Evolutionary conservation across 768 basidiomycete species (phyloP), one percentile per base, ranked within the genome.

Genomic region (Tylopilus subfusipes): DNA sequence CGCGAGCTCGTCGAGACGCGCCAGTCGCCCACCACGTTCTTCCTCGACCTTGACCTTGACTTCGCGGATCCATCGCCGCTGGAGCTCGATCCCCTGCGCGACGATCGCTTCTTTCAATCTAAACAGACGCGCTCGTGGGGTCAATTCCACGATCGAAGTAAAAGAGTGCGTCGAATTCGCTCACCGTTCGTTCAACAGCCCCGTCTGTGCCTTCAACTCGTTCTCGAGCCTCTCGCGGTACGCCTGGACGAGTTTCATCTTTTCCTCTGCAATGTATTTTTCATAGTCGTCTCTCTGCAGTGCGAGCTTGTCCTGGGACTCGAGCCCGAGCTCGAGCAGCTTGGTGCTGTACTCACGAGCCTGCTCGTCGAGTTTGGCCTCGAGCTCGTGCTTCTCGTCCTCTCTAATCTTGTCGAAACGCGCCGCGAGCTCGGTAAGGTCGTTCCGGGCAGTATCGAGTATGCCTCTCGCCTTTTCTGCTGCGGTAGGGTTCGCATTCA

Each of bases 41-140:
- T 93, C 83, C 72, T 99, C 96, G 53, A 99, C 95, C 59, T 86
- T 88, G 47, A 94, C 81, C 75, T 98, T 97, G 78, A 98, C 86
- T 54, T 98, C 93, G 30, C 92, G 85, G 39, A 99, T 90, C 95
- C 96, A 98, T 50, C 92, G 82, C 47, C 94, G 86, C 68, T 98
- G 97, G 22, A 98, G 84, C 73, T 98, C 97, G 64, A 99, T 93
- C 18, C 95, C 97, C 70, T 98, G 95, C 4, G 94, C 88, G 48
- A 98, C 81, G 50, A 98, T 93, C 69, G 96, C 94, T 68, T 96
- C 92, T 69, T 88, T 90, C 54, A 99, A 78, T 39, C 94, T 97
- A 63, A 21, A 38, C n/a, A 21, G 10, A 29, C 21, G 29, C 5
- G 2, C 13, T n/a, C n/a, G n/a, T n/a, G 19, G 7, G 10, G 36